Base-by-base conservation (phyloP, 768 basidiomycete genomes). In the Floccularia luteovirens region DNA sequence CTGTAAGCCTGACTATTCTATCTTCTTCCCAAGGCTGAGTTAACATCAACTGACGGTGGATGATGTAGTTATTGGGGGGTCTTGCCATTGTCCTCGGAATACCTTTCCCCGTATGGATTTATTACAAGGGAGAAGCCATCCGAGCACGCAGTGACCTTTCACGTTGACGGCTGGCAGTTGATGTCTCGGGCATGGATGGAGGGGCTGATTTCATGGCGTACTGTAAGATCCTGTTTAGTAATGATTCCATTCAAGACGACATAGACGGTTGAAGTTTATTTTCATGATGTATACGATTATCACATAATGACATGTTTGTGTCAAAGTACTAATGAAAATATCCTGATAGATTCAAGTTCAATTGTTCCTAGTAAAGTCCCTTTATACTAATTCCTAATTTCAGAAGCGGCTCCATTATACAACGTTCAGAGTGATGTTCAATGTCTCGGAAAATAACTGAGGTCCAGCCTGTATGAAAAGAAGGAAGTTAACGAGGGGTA, bases 21-120 rank as follows among this genome's bases (percentile, higher is more conserved):
- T n/a, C n/a, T n/a, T n/a, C n/a, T n/a, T n/a, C n/a, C n/a, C n/a
- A 31, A n/a, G 20, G 36, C 23, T 36, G 16, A 32, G 7, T 24
- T 10, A 10, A 34, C 25, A 6, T 42, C 11, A 8, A 8, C 23
- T 3, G 7, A 38, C 32, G 32, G 13, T 19, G 36, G 24, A 33
- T 37, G 16, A 23, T 52, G 68, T 62, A 66, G 63, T 45, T 69
- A 11, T 52, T 86, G 3, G 84, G 75, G 3, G 82, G 74, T 25
- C 54, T 79, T n/a, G 67, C 70, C 27, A 70, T 79, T 19, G 43
- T 77, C 19, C 51, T 79, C 10, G 83, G 83, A 5, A 78, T 85
- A 43, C 83, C 84, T 1, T 86, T 86, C 61, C 82, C 84, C 1
- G 57, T 84, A 1, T 85, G 72, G 72, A 67, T 87, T 5, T 87